Percentiles rank a stretch among this genome's conserved stretches.
Conservation (phyloP, 2,329 filamentous ascomycete species). For the Cordyceps farinosa region DNA sequence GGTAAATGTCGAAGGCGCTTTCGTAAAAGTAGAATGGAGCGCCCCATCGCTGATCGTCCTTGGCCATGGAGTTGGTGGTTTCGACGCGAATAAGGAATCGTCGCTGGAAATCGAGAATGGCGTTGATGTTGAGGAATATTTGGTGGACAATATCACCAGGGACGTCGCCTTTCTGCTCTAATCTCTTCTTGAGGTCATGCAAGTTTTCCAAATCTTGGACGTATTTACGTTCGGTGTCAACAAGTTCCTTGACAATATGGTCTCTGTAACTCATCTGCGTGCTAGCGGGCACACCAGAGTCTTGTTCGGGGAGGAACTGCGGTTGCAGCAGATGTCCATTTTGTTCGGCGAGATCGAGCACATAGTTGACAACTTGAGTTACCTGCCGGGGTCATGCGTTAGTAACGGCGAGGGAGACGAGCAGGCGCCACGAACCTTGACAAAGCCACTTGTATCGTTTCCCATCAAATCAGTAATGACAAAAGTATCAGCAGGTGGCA, state of each 20-base stretch:
- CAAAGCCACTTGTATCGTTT: slow-evolving; percentile 93
- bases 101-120: slow-evolving; percentile 91
- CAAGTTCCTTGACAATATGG: slow-evolving; percentile 85
- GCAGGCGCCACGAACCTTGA: slow-evolving; percentile 61
- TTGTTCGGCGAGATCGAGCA: slow-evolving; percentile 80
- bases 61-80: slow-evolving; percentile 82
- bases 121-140: slow-evolving; percentile 95
- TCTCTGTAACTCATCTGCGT: slow-evolving; percentile 73
- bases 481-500: slow-evolving; percentile 80
- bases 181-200: slow-evolving; percentile 82
- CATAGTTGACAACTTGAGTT: slow-evolving; percentile 85
- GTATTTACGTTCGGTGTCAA: slow-evolving; percentile 95
- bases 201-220: slow-evolving; percentile 95
- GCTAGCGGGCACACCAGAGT: slow-evolving; percentile 48
- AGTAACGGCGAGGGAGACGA: slow-evolving; percentile 4
- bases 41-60: slow-evolving; percentile 85
- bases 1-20: slow-evolving; percentile 86
- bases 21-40: slow-evolving; percentile 81
- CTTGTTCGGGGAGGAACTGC: slow-evolving; percentile 56
- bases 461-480: slow-evolving; percentile 88
- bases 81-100: slow-evolving; percentile 94
- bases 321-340: slow-evolving; percentile 67
- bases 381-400: slow-evolving; percentile 45
- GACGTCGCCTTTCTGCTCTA: slow-evolving; percentile 84
- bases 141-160: slow-evolving; percentile 87